These are phyloP conservation scores for Sugiyamaella grinbergsii DNA, from an alignment of 1,139 yeast species.

Conservation along the genomic window DNA sequence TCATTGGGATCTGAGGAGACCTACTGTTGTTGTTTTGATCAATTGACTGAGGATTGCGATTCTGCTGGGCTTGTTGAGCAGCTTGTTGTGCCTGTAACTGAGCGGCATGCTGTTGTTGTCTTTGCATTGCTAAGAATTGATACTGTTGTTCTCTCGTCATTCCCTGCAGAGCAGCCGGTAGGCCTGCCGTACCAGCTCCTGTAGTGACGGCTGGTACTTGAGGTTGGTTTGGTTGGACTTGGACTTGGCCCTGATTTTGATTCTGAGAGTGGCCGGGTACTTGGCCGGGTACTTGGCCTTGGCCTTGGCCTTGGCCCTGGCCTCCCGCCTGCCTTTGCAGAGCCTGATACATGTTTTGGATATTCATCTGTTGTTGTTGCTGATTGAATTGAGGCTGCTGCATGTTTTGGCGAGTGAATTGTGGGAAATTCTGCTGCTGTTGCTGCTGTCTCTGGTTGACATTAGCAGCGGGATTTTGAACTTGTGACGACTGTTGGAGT, in stretches of 20 bases:
- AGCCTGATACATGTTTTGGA: conserved; percentile 19
- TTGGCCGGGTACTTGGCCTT: neutral
- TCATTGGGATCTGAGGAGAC: conserved; percentile 6
- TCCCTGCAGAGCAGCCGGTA: conserved; percentile 23
- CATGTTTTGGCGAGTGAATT: neutral
- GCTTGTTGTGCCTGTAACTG: conserved; percentile 20
- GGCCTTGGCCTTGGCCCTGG: neutral
- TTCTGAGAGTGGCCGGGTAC: neutral
- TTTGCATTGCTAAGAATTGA: conserved; percentile 29
- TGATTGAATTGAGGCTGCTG: conserved; percentile 18
- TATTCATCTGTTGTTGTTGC: conserved; percentile 10
- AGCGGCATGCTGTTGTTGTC: conserved; percentile 19
- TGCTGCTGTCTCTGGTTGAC: conserved; percentile 15
- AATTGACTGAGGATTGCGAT: conserved; percentile 21
- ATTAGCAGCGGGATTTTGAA: conserved; percentile 7
- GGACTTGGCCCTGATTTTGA: conserved; percentile 19
- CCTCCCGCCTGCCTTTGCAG: conserved; percentile 10
- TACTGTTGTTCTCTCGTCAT: conserved; percentile 33
- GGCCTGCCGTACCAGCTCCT: conserved; percentile 4
- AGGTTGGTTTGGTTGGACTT: neutral
- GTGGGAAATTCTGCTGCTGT: neutral
- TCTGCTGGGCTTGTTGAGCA: conserved; percentile 20
- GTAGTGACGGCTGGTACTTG: neutral
- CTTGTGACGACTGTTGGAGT: conserved; percentile 5
- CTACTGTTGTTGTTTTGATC: conserved; percentile 5